Conservation (phyloP, 2,329 filamentous ascomycete genomes). For the Pestalotiopsis sp. region DNA sequence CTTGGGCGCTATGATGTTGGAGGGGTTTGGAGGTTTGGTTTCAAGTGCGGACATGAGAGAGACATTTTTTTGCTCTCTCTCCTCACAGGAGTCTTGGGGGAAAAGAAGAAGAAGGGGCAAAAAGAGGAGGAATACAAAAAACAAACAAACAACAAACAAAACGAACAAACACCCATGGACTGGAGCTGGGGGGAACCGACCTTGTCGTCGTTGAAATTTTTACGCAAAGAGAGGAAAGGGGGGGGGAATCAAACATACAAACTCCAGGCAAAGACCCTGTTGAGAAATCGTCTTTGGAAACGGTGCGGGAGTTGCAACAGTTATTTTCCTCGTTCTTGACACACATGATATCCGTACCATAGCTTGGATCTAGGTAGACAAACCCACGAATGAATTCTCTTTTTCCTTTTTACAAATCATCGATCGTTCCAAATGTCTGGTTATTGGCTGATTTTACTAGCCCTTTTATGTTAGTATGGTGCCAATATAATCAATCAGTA, state of each 20-base stretch:
- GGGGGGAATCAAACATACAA: background rate
- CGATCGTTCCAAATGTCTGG: too few species aligned
- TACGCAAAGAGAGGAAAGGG: background rate
- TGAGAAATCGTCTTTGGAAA: background rate
- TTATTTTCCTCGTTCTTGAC: background rate
- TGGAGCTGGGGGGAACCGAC: background rate
- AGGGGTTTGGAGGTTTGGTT: background rate
- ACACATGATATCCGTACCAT: background rate
- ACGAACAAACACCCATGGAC: background rate
- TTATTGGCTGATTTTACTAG: too few species aligned
- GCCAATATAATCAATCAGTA: too few species aligned
- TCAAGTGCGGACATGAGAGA: background rate
- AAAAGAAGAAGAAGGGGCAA: background rate
- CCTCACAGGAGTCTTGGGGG: background rate
- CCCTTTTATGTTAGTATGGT: too few species aligned
- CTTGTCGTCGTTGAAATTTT: background rate
- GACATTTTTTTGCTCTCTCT: background rate
- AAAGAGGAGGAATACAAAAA: background rate
- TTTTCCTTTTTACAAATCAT: background rate
- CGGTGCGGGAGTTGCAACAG: background rate
- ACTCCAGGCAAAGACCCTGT: background rate
- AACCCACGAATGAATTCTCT: background rate
- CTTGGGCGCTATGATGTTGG: slow-evolving; percentile 2
- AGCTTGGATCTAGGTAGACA: background rate
- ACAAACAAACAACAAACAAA: background rate